Evolutionary conservation across 352 stramenopile species (phyloP), one percentile per base, ranked within the genome.

Genomic region (Globisporangium middletonii): DNA sequence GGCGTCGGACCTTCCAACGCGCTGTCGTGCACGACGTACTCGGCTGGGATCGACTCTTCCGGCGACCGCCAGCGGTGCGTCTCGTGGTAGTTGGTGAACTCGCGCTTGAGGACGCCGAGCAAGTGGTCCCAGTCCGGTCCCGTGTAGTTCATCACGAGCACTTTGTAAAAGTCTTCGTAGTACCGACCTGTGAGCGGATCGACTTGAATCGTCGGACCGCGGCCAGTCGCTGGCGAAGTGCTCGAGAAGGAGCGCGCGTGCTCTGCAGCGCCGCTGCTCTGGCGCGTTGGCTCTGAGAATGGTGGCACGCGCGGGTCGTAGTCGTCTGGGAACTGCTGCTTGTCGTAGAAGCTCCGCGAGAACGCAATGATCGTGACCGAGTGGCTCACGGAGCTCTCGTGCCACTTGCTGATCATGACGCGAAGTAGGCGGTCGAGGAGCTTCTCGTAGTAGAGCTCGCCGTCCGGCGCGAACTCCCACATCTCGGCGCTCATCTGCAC

Each of bases 401-500:
- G 90, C 92, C 92, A 98, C 61, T 91, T 92, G 60, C 68, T 62
- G 9, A 96, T 72, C 3, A 97, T 71, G 9, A 86, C 72, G 7
- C 69, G 68, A 4, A 96, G 71, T 50, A 97, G 74, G 0, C 73
- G 66, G 28, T 93, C 70, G 5, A 98, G 58, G 49, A 97, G 78
- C 46, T 95, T 96, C 57, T 97, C 89, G 61, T 96, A 93, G 66
- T 97, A 98, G 13, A 97, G 65, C 57, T 96, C 75, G 16, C 83
- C 86, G 48, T 92, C 78, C 3, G 87, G 72, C 7, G 84, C 84
- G 48, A 95, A 95, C 57, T 98, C 90, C 84, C 89, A 98, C 90
- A 97, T 97, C 53, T 98, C 92, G 1, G 84, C 80, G 50, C 79
- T 96, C 87, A 99, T 97, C 64, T 99, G 95, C 23, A 99, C 90